These are phyloP conservation scores for Plenodomus lindquistii DNA, from an alignment of 2,329 filamentous ascomycete species.

Conservation along the genomic window DNA sequence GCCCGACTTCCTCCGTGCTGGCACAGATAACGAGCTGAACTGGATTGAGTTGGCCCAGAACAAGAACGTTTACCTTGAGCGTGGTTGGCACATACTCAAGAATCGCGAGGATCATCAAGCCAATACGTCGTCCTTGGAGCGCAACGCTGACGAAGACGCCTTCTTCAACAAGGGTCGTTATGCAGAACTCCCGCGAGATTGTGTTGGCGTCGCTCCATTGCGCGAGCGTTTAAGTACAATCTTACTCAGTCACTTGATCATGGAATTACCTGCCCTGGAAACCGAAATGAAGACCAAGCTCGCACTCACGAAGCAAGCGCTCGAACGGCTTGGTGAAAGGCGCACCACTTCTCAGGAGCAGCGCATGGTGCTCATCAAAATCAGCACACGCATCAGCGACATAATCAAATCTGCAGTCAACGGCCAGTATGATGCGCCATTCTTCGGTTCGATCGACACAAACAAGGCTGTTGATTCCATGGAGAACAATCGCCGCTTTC, in stretches of 20 bases:
- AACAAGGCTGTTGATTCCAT: conserved; percentile 16
- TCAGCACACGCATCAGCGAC: conserved; percentile 51
- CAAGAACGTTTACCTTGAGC: conserved; percentile 45
- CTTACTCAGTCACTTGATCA: conserved; percentile 45
- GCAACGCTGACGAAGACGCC: conserved; percentile 43
- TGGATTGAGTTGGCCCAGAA: conserved; percentile 49
- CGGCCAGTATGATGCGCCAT: conserved; percentile 57
- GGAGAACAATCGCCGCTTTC: conserved; percentile 52
- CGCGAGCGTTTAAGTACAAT: conserved; percentile 56
- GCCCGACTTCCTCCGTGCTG: conserved; percentile 51
- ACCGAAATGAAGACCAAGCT: conserved; percentile 38
- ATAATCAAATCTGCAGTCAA: conserved; percentile 54
- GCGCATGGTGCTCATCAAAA: conserved; percentile 51
- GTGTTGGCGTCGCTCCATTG: conserved; percentile 55
- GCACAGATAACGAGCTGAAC: conserved; percentile 49
- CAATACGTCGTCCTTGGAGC: conserved; percentile 43
- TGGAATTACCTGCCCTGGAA: conserved; percentile 41
- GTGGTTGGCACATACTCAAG: conserved; percentile 60
- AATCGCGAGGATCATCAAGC: conserved; percentile 50
- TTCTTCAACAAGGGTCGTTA: conserved; percentile 44
- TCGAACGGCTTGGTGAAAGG: conserved; percentile 56
- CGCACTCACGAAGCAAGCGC: conserved; percentile 20
- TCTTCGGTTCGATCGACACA: conserved; percentile 50
- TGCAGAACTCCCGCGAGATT: conserved; percentile 25
- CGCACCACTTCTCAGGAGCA: conserved; percentile 55